Conservation (phyloP, 2,329 filamentous ascomycete species). For the Penicillium brasilianum region DNA sequence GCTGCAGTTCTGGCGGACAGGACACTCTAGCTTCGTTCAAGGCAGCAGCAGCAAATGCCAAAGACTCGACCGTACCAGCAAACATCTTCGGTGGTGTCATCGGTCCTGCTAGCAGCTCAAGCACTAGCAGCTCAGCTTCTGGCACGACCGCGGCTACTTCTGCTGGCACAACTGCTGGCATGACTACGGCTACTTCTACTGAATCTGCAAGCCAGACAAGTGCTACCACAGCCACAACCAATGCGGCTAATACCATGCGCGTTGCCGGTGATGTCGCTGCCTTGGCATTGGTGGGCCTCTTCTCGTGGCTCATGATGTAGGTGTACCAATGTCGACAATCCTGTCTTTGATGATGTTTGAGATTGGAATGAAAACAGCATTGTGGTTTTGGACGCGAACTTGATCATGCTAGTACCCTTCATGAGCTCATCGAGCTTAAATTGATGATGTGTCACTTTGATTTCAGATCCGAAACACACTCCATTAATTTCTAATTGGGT, state of each 20-base stretch:
- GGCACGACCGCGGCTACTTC: not conserved
- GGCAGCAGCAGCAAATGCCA: not conserved
- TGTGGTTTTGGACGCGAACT: not conserved
- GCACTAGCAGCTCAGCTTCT: not conserved
- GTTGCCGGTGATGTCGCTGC: not conserved
- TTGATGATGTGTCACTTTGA: not conserved
- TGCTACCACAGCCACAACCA: not conserved
- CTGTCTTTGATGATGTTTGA: not conserved
- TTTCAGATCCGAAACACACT: not conserved
- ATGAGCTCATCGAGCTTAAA: not conserved
- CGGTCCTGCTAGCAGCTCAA: not conserved
- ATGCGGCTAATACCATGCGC: not conserved
- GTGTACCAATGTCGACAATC: not conserved
- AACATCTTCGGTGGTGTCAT: not conserved
- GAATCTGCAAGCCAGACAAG: not conserved
- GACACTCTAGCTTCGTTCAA: not conserved
- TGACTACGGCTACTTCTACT: not conserved
- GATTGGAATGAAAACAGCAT: not conserved
- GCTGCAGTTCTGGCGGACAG: not conserved
- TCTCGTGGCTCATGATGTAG: slow-evolving; percentile 5
- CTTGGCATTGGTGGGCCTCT: not conserved
- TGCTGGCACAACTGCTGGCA: not conserved
- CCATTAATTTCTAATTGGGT: not conserved
- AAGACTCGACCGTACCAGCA: not conserved
- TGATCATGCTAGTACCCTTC: not conserved